Evolutionary conservation across 768 basidiomycete genomes (phyloP).

Genomic region (Termitomyces eurrhizus): DNA sequence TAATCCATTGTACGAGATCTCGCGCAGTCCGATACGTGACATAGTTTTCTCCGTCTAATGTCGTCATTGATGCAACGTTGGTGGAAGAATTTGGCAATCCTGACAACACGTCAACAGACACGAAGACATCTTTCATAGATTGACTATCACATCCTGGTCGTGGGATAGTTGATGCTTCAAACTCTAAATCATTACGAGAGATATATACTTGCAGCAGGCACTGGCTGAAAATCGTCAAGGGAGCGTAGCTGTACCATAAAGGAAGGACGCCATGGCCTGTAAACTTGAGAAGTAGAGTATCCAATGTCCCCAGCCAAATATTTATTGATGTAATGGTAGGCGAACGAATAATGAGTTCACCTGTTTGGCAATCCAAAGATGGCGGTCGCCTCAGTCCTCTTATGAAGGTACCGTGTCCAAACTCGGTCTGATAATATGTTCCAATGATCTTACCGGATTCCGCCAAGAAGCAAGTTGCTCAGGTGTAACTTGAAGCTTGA

Average conservation of each 20-base stretch:
- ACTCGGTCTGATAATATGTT: slow-evolving; percentile 17
- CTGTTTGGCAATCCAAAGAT: slow-evolving; percentile 19
- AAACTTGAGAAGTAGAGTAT: slow-evolving; percentile 20
- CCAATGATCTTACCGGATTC: slow-evolving; percentile 21
- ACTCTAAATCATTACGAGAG: no score
- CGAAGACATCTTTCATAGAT: no score
- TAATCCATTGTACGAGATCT: slow-evolving; percentile 21
- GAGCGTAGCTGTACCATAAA: slow-evolving; percentile 25
- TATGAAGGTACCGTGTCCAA: slow-evolving; percentile 25
- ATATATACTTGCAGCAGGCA: neutral
- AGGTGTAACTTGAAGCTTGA: neutral
- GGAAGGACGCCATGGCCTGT: neutral
- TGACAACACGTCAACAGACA: slow-evolving; percentile 6
- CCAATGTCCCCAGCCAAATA: slow-evolving; percentile 24
- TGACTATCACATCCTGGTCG: no score
- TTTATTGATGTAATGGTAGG: slow-evolving; percentile 20
- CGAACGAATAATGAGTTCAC: slow-evolving; percentile 24
- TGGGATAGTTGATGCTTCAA: no score
- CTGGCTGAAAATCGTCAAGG: slow-evolving; percentile 18
- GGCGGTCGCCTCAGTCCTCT: slow-evolving; percentile 23
- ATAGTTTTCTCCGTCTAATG: slow-evolving; percentile 21
- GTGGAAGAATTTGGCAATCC: slow-evolving; percentile 19
- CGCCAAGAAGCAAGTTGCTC: slow-evolving; percentile 21
- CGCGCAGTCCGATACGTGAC: slow-evolving; percentile 25
- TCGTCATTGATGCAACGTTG: slow-evolving; percentile 16